These are phyloP conservation scores for Colletotrichum caudatum DNA, from an alignment of 2,329 filamentous ascomycete species.

Conservation along the genomic window DNA sequence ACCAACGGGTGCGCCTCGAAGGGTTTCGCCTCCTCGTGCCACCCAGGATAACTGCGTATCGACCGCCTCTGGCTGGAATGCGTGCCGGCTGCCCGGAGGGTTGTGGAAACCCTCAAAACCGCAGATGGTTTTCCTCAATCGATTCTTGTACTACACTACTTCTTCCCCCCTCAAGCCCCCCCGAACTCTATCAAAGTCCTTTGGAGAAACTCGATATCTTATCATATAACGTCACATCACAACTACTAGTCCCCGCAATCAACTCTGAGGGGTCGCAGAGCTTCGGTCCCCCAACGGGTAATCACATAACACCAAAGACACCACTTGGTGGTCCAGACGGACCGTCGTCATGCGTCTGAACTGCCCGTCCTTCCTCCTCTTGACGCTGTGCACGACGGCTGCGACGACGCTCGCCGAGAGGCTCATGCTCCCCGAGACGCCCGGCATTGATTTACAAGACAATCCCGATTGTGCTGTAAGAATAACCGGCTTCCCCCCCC, in stretches of 20 bases:
- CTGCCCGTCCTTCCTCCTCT: neutral
- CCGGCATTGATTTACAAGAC: conserved; percentile 18
- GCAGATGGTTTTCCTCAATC: neutral
- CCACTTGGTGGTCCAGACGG: neutral
- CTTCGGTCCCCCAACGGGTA: neutral
- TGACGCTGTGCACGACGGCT: conserved; percentile 10
- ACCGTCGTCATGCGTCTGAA: neutral
- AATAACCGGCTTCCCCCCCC: too few relatives aligned
- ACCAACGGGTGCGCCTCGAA: too few relatives aligned
- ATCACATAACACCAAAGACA: neutral
- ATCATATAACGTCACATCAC: neutral
- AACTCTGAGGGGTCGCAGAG: neutral
- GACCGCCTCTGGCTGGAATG: neutral
- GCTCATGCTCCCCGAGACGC: neutral
- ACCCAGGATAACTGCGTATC: neutral
- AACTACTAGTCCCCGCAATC: too few relatives aligned
- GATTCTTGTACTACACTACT: too few relatives aligned
- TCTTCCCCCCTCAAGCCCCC: neutral
- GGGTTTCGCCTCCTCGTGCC: neutral
- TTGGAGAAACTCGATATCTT: neutral
- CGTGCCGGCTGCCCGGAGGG: neutral
- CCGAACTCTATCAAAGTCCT: neutral
- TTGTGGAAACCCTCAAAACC: too few relatives aligned
- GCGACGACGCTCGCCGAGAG: conserved; percentile 16
- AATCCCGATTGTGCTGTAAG: conserved; percentile 32